Conservation (phyloP, 805 yeast species). For the Yamadazyma akitaensis region DNA sequence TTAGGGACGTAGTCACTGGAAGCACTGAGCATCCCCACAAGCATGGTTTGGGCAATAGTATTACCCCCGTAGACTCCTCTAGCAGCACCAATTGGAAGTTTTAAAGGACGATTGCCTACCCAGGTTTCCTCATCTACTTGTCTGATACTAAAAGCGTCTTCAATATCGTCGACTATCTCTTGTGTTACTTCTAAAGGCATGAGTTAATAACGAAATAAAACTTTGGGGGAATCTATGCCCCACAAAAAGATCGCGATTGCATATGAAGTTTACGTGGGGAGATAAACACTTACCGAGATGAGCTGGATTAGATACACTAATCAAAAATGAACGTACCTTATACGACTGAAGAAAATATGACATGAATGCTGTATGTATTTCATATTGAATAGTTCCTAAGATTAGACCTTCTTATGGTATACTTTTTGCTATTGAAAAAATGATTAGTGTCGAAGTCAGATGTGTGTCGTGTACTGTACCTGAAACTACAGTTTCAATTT, state of each 20-base stretch:
- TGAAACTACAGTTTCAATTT: no score
- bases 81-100: constrained; percentile 43
- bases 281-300: neutral
- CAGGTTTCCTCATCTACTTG: constrained; percentile 24
- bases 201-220: neutral
- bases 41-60: constrained; percentile 59
- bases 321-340: no score
- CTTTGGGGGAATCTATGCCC: neutral
- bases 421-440: no score
- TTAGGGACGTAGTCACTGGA: constrained; percentile 44
- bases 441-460: no score
- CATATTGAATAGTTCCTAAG: no score
- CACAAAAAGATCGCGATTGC: constrained; percentile 1
- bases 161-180: constrained; percentile 11
- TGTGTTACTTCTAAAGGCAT: neutral
- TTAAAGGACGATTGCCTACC: constrained; percentile 33
- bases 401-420: no score
- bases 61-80: constrained; percentile 74
- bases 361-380: no score
- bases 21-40: constrained; percentile 54
- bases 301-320: neutral
- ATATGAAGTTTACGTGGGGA: neutral
- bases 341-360: no score
- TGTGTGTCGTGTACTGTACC: no score
- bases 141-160: constrained; percentile 30